phyloP scores from a whole-genome alignment of 192 early-diverging fungal genomes.

The Phlyctochytrium arcticum region DNA sequence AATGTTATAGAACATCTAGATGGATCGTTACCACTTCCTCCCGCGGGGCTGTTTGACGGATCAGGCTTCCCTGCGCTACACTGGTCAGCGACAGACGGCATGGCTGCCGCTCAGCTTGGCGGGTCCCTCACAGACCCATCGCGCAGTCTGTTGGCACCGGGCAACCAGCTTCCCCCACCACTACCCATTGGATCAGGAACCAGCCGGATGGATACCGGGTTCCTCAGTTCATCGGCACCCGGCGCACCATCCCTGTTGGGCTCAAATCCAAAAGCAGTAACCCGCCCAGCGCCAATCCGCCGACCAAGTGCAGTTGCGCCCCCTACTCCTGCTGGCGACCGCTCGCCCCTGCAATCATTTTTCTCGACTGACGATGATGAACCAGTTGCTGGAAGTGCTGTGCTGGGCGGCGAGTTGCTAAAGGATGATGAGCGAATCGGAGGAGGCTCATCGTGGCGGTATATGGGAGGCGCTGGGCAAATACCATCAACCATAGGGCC shows the following conservation, averaged over 20 bases:
- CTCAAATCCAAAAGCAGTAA: slow-evolving; percentile 16
- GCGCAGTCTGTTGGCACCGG: not conserved
- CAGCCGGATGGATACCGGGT: not conserved
- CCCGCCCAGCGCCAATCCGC: slow-evolving; percentile 23
- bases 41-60: not conserved
- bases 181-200: not conserved
- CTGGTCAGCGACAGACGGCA: slow-evolving; percentile 3
- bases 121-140: not conserved
- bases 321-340: not conserved
- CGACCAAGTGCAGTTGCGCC: slow-evolving; percentile 14
- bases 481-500: not conserved
- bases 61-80: slow-evolving; percentile 1
- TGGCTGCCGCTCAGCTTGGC: not conserved
- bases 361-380: slow-evolving; percentile 14
- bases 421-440: slow-evolving; percentile 29
- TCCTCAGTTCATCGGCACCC: too few species aligned
- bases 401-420: slow-evolving; percentile 27
- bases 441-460: slow-evolving; percentile 23
- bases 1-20: too few species aligned
- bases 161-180: not conserved
- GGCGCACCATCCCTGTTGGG: not conserved
- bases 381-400: slow-evolving; percentile 23
- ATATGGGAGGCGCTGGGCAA: too few species aligned
- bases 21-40: not conserved
- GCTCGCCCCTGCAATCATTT: not conserved